phyloP scores from a whole-genome alignment of 2,329 filamentous ascomycete species.

The Pestalotiopsis sp. region DNA sequence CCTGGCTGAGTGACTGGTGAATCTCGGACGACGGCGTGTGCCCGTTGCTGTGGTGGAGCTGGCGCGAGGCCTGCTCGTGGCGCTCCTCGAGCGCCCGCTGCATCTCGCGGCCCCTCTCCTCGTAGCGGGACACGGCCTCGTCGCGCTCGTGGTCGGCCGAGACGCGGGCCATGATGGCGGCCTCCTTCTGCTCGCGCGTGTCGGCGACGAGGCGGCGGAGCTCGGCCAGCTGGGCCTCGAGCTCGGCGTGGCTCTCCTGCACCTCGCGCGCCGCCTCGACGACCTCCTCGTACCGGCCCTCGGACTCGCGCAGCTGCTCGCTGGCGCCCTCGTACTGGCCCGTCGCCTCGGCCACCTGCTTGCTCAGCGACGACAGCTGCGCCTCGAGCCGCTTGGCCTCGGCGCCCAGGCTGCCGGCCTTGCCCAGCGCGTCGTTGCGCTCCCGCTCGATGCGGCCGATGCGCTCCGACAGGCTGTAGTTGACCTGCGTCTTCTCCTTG shows the following conservation, averaged over 20 bases:
- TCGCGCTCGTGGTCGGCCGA: conserved; percentile 11
- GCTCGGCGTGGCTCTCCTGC: neutral
- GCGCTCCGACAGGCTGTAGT: neutral
- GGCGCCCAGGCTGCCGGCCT: neutral
- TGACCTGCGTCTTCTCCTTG: neutral
- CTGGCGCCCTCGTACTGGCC: neutral
- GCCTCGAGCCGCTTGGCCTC: neutral
- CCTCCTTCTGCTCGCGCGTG: conserved; percentile 7
- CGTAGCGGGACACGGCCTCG: conserved; percentile 1
- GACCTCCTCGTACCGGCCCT: conserved; percentile 2
- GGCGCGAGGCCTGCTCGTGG: neutral
- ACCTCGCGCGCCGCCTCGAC: neutral
- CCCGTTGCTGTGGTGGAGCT: neutral
- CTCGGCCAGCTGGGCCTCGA: neutral
- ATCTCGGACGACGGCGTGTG: neutral
- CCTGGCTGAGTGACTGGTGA: neutral
- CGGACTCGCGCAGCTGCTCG: conserved; percentile 5
- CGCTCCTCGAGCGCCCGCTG: neutral
- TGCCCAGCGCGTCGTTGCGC: neutral
- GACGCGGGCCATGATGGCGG: conserved; percentile 4
- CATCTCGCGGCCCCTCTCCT: conserved; percentile 10
- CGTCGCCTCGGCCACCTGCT: neutral
- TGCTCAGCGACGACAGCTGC: neutral
- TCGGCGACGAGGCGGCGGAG: conserved; percentile 6
- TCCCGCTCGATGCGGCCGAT: neutral